Conservation (phyloP, 306 rosid species). For the Cucumis sativus region DNA sequence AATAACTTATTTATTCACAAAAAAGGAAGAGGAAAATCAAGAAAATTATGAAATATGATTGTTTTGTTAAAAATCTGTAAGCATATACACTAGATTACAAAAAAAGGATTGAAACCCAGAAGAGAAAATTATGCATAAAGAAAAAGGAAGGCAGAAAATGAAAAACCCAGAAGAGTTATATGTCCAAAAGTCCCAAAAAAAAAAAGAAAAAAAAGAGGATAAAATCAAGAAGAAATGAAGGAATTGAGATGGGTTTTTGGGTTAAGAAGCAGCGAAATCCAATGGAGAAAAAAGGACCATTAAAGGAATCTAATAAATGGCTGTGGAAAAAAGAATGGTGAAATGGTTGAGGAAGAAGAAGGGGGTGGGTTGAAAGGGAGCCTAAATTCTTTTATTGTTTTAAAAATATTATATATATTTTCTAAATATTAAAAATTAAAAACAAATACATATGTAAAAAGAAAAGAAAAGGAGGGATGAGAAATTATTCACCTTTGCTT, state of each 20-base stretch:
- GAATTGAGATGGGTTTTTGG: conserved; percentile 40
- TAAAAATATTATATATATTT: not conserved
- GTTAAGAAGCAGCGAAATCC: conserved; percentile 44
- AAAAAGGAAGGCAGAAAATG: conserved; percentile 29
- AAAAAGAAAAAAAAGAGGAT: conserved; percentile 26
- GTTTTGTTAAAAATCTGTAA: conserved; percentile 21
- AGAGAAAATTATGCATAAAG: conserved; percentile 35
- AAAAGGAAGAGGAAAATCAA: not conserved
- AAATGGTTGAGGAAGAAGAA: conserved; percentile 38
- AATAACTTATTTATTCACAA: conserved; percentile 14
- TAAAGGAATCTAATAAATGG: conserved; percentile 76
- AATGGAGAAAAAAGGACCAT: conserved; percentile 65
- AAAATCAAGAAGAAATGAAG: conserved; percentile 34
- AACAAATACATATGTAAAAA: conserved; percentile 26
- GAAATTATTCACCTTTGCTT: conserved; percentile 7
- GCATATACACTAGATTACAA: conserved; percentile 26
- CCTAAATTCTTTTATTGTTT: conserved; percentile 1
- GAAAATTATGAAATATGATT: conserved; percentile 22
- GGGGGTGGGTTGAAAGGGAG: conserved; percentile 24
- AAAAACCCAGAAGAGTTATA: conserved; percentile 54
- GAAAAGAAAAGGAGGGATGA: not conserved
- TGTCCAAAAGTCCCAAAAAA: conserved; percentile 29
- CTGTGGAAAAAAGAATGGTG: conserved; percentile 61
- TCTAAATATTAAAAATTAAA: not conserved
- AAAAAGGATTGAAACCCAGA: conserved; percentile 44